phyloP scores from a whole-genome alignment of 306 rosid genomes.

The Boehmeria nivea region DNA sequence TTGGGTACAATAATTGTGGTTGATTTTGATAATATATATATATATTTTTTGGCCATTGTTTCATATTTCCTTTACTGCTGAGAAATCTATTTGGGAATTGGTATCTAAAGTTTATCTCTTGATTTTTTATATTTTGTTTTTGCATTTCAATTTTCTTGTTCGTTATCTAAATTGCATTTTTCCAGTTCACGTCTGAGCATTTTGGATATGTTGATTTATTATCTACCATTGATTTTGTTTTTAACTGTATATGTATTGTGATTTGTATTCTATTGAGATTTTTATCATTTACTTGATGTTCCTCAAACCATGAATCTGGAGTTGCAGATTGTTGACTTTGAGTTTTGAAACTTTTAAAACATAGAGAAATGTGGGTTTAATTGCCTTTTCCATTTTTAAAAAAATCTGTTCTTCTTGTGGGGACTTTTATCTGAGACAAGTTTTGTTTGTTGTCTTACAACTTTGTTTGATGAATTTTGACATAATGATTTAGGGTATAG shows the following conservation, averaged over 20 bases:
- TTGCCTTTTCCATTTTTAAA: too few species aligned
- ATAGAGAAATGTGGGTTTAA: too few species aligned
- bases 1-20: conserved; percentile 3
- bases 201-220: too few species aligned
- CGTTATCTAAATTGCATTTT: background rate
- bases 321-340: background rate
- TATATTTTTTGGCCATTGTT: background rate
- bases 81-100: background rate
- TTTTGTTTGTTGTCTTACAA: too few species aligned
- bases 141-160: background rate
- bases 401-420: too few species aligned
- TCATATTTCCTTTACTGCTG: too few species aligned
- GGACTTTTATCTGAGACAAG: too few species aligned
- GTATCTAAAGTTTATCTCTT: background rate
- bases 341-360: too few species aligned
- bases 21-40: background rate
- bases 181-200: background rate
- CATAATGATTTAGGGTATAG: too few species aligned
- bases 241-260: background rate
- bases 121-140: background rate
- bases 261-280: background rate
- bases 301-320: background rate
- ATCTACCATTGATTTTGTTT: too few species aligned
- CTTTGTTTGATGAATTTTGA: too few species aligned
- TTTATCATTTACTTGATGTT: background rate